These are phyloP conservation scores for Bacterosira constricta DNA, from an alignment of 108 stramenopile species.

Conservation along the genomic window DNA sequence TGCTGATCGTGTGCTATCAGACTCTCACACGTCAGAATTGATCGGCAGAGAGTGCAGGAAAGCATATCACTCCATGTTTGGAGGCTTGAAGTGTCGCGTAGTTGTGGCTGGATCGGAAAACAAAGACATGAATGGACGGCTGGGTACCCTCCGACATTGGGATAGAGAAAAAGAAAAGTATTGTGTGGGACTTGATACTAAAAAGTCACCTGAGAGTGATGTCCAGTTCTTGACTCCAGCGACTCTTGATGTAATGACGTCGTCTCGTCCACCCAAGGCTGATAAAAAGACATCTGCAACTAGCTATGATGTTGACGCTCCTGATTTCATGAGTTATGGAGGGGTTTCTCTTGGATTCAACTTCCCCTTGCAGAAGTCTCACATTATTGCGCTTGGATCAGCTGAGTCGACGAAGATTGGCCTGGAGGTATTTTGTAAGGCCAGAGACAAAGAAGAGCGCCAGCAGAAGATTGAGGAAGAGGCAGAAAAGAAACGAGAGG, in stretches of 20 bases:
- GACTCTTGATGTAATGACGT: conserved; percentile 25
- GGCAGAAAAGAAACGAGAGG: conserved; percentile 13
- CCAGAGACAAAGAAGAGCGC: conserved; percentile 30
- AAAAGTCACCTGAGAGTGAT: conserved; percentile 18
- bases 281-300: conserved; percentile 1
- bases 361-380: conserved; percentile 11
- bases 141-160: conserved; percentile 43
- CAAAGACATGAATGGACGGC: conserved; percentile 42
- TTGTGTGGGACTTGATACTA: conserved; percentile 46
- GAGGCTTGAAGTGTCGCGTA: conserved; percentile 31
- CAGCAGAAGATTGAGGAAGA: conserved; percentile 17
- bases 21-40: conserved; percentile 14
- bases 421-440: conserved; percentile 3
- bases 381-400: conserved; percentile 16
- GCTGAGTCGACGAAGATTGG: conserved; percentile 20
- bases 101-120: conserved; percentile 39
- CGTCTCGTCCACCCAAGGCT: conserved; percentile 8
- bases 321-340: conserved; percentile 19
- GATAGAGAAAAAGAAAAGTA: conserved; percentile 35
- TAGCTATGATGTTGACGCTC: conserved; percentile 3
- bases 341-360: conserved; percentile 18
- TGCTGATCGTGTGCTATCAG: conserved; percentile 11
- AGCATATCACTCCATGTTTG: conserved; percentile 21
- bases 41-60: conserved; percentile 9
- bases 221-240: conserved; percentile 24